phyloP scores from a whole-genome alignment of 1,284 basidiomycete species.

The Trichosporon sp. region DNA sequence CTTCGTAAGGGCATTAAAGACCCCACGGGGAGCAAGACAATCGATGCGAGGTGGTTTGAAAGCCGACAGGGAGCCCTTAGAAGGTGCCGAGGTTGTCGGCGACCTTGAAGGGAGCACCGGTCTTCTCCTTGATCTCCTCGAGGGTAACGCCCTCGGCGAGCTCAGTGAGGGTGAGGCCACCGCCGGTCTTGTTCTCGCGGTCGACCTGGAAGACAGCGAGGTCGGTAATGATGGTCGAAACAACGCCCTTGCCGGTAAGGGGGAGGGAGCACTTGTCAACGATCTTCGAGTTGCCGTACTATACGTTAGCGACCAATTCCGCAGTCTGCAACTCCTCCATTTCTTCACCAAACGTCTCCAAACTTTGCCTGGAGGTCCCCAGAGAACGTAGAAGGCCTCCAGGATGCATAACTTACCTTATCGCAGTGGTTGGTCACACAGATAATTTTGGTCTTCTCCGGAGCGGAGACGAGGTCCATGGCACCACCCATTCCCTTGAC shows the following conservation, averaged over 20 bases:
- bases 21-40: background rate
- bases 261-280: constrained; percentile 79
- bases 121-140: constrained; percentile 82
- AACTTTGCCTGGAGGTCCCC: background rate
- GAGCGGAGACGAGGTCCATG: constrained; percentile 93
- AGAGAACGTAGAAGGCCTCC: background rate
- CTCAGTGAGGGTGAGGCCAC: constrained; percentile 76
- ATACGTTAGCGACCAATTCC: constrained; percentile 59
- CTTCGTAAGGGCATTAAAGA: background rate
- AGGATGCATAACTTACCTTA: constrained; percentile 14
- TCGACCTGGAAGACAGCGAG: constrained; percentile 87
- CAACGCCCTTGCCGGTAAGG: constrained; percentile 80
- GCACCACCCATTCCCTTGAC: constrained; percentile 92
- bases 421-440: constrained; percentile 62
- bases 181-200: constrained; percentile 62
- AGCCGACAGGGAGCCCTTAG: constrained; percentile 26
- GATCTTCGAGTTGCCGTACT: constrained; percentile 86
- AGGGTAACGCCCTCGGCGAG: constrained; percentile 78
- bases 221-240: constrained; percentile 90
- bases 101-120: constrained; percentile 71
- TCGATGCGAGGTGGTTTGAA: background rate
- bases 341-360: background rate
- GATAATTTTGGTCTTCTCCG: constrained; percentile 70
- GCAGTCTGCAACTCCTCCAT: background rate
- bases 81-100: constrained; percentile 54